Base-by-base conservation (phyloP, 345 rosid species). In the Populus ilicifolia region DNA sequence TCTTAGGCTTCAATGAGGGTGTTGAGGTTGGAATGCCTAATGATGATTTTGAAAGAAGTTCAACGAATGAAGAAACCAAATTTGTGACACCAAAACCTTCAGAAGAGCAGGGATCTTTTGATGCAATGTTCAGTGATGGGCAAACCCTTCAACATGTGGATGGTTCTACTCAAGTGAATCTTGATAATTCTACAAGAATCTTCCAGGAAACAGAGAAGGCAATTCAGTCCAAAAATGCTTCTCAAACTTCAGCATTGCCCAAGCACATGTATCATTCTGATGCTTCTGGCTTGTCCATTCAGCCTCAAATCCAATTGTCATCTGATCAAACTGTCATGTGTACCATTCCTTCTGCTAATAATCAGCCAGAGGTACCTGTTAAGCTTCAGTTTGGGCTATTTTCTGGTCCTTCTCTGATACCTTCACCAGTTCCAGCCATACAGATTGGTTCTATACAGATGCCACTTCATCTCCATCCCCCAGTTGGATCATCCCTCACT, bases 391-490 rank as follows among this genome's bases (percentile, higher is more conserved):
- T 96, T 85, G 99, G 98, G 75, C 80, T 96, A 79, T 96, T 96
- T 80, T 92, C 99, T 77, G 94, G 98, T 78, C 97, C 95, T 72
- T 85, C 98, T 48, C 77, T 96, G 79, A 91, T 94, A 74, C 96
- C 98, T 72, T 90, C 99, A 67, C 95, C 98, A 38, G 89, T 89
- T 80, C 98, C 97, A 71, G 98, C 99, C 75, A 96, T 96, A 82
- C 99, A 96, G 86, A 96, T 96, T 82, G 99, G 99, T 84, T 92
- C 99, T 77, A 96, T 96, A 81, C 96, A 93, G 88, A 94, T 94
- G 99, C 99, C 99, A 78, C 99, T 96, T 85, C 95, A 90, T 87
- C 83, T 96, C 63, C 91, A 91, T 86, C 90, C 97, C 46, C 97
- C 89, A 61, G 86, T 84, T 72, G 90, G 89, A 50, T 79, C 91